Evolutionary conservation across 768 basidiomycete species (phyloP).

Genomic region (Termitomyces sp.): DNA sequence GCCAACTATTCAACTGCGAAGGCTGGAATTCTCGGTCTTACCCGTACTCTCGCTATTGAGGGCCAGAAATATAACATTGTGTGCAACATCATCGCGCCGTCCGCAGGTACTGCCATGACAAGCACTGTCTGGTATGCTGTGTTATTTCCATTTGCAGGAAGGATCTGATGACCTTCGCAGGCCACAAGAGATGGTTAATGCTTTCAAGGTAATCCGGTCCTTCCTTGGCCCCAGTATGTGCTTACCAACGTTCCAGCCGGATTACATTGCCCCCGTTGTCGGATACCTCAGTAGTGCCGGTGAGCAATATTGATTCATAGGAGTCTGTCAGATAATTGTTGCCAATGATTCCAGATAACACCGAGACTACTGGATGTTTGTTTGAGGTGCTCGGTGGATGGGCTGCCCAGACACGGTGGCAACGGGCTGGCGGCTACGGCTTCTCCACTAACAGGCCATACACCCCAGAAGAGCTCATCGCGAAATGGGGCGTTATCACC

Average conservation of each 20-base stretch:
- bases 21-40: conserved; percentile 85
- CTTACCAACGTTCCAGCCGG: conserved; percentile 47
- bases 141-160: neutral
- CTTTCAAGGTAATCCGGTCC: conserved; percentile 62
- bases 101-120: conserved; percentile 91
- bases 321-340: neutral
- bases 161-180: conserved; percentile 24
- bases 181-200: conserved; percentile 83
- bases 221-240: neutral
- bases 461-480: conserved; percentile 74
- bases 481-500: conserved; percentile 81
- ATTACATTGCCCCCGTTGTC: conserved; percentile 88
- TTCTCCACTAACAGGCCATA: conserved; percentile 77
- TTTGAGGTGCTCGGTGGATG: conserved; percentile 91
- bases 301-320: conserved; percentile 14
- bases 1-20: conserved; percentile 95
- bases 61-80: conserved; percentile 89
- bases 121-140: conserved; percentile 63
- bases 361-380: conserved; percentile 62
- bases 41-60: conserved; percentile 87
- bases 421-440: conserved; percentile 79
- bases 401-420: conserved; percentile 91
- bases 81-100: conserved; percentile 83
- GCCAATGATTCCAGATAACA: conserved; percentile 46
- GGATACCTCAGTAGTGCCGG: conserved; percentile 83